Conservation (phyloP, 2,329 filamentous ascomycete genomes). For the Alternaria hordeiaustralica region DNA sequence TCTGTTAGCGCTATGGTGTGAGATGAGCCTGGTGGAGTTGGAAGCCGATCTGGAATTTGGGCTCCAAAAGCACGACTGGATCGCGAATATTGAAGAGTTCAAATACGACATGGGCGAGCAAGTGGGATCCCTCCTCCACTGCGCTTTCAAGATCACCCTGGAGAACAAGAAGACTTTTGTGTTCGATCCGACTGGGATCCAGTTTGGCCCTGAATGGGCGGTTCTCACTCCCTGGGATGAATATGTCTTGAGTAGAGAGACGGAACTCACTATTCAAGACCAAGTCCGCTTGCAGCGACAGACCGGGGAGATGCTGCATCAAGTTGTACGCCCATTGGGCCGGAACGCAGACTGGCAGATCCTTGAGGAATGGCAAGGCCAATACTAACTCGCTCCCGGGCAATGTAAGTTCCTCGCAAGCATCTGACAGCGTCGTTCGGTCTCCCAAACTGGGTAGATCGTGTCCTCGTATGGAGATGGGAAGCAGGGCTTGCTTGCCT, state of each 20-base stretch:
- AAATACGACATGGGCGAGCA: not conserved
- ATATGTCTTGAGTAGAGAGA: not conserved
- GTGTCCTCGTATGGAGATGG: not conserved
- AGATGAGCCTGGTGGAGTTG: not conserved
- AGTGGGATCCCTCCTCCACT: slow-evolving; percentile 2
- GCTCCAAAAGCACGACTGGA: not conserved
- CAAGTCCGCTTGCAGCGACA: not conserved
- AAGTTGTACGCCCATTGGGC: not conserved
- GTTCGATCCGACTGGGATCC: slow-evolving; percentile 26
- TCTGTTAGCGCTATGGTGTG: not conserved
- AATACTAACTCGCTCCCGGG: not conserved
- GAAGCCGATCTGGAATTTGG: not conserved
- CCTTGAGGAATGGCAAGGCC: not conserved
- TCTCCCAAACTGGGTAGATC: not conserved
- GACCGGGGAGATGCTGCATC: not conserved
- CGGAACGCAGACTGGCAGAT: not conserved
- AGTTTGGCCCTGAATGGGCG: slow-evolving; percentile 22
- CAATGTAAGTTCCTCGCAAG: not conserved
- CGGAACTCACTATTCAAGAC: not conserved
- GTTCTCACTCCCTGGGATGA: slow-evolving; percentile 1
- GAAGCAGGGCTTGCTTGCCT: not conserved
- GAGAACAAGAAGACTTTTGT: not conserved
- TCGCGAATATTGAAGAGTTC: not conserved
- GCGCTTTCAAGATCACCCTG: slow-evolving; percentile 3
- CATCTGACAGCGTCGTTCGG: not conserved